Evolutionary conservation across 2,329 filamentous ascomycete genomes (phyloP).

Genomic region (Triangularia setosa): DNA sequence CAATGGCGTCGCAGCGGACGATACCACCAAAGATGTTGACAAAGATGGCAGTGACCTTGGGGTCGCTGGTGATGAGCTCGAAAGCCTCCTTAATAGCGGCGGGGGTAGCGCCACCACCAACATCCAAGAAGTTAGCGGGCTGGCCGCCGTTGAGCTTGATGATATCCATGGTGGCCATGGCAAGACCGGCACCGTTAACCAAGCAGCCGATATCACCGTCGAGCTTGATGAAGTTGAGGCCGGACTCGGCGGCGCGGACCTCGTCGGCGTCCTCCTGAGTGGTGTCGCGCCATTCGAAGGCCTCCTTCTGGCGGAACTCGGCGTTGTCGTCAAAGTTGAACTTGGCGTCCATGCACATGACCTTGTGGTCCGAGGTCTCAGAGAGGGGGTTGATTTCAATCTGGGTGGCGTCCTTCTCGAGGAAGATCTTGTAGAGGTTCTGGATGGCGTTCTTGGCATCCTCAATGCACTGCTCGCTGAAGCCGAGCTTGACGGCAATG

Average conservation of each 20-base stretch:
- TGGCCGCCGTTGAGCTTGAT: constrained; percentile 98
- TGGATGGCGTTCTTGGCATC: constrained; percentile 95
- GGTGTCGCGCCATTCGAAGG: constrained; percentile 90
- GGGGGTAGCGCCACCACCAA: constrained; percentile 94
- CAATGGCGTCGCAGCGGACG: constrained; percentile 95
- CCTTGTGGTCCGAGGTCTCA: constrained; percentile 96
- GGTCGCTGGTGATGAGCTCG: constrained; percentile 96
- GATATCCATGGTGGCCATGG: constrained; percentile 99
- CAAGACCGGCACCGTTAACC: constrained; percentile 97
- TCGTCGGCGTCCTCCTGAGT: constrained; percentile 96
- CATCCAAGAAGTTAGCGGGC: constrained; percentile 98
- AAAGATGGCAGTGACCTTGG: constrained; percentile 97
- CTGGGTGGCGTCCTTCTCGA: constrained; percentile 97
- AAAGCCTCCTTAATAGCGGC: constrained; percentile 97
- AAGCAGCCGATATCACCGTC: constrained; percentile 99
- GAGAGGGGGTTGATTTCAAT: constrained; percentile 99
- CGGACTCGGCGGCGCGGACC: constrained; percentile 90
- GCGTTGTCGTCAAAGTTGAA: constrained; percentile 99
- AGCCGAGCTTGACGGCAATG: constrained; percentile 89
- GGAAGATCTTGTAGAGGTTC: constrained; percentile 98
- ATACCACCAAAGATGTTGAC: constrained; percentile 99
- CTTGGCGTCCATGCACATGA: constrained; percentile 99
- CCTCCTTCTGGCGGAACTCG: constrained; percentile 94
- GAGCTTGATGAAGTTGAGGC: constrained; percentile 99
- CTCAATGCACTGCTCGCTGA: constrained; percentile 96